A percentile compares a stretch with the other conserved stretches of the same genome.
phyloP scores from a whole-genome alignment of 139 green algal genomes.

The Coelastrella sp. region DNA sequence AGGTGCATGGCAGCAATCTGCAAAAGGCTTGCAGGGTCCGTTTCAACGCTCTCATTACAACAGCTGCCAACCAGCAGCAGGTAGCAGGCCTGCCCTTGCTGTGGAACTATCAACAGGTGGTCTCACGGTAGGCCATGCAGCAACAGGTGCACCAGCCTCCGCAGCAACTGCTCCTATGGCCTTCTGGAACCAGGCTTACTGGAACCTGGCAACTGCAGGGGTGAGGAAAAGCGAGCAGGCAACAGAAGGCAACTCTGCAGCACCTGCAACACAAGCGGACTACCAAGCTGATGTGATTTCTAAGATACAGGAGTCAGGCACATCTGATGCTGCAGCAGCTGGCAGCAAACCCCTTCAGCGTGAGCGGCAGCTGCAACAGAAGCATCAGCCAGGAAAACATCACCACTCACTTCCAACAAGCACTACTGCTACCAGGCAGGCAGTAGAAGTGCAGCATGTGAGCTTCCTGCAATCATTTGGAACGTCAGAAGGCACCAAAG shows the following conservation, averaged over 20 bases:
- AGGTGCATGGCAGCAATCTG: background rate
- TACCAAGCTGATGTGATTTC: too few species aligned
- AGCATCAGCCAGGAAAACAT: too few species aligned
- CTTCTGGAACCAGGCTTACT: conserved; percentile 2
- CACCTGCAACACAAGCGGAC: too few species aligned
- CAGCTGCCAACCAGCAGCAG: background rate
- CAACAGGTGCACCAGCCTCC: background rate
- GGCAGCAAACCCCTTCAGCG: background rate
- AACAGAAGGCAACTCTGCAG: background rate
- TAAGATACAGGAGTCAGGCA: too few species aligned
- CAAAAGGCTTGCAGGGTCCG: background rate
- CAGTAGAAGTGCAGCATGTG: too few species aligned
- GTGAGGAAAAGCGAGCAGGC: background rate
- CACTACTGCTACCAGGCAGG: background rate
- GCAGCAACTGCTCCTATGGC: background rate
- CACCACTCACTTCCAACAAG: background rate
- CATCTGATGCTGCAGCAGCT: background rate
- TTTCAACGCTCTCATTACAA: background rate
- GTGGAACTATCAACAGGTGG: background rate
- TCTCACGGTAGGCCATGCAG: background rate
- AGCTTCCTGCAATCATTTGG: background rate
- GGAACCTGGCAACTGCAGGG: background rate
- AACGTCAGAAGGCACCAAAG: background rate
- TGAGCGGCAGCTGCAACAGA: background rate
- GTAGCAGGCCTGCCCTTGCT: background rate